phyloP scores from a whole-genome alignment of 2,329 filamentous ascomycete species.

The Colletotrichum orbiculare region DNA sequence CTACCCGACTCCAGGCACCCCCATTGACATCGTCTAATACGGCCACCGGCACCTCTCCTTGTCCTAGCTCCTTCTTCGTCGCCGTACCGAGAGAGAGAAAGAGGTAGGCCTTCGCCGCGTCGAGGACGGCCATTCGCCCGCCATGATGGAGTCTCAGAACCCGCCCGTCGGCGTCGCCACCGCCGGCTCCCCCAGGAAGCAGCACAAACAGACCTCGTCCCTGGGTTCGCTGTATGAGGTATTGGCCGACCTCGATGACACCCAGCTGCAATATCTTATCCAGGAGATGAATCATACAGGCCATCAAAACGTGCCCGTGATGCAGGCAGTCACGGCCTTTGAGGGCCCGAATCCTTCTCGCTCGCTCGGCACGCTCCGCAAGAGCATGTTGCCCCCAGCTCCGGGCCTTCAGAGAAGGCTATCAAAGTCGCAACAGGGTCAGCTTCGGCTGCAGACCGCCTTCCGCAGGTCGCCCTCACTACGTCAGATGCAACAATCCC shows the following conservation, averaged over 20 bases:
- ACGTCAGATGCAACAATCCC: conserved; percentile 3
- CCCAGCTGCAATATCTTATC: conserved; percentile 35
- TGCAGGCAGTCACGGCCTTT: conserved; percentile 29
- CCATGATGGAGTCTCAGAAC: conserved; percentile 17
- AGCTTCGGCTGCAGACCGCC: conserved; percentile 27
- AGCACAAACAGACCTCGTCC: conserved; percentile 21
- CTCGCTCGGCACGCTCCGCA: not conserved
- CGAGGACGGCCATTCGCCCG: not conserved
- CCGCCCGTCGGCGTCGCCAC: not conserved
- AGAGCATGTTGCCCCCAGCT: conserved; percentile 10
- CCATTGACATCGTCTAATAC: too few species aligned
- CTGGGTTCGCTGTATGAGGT: conserved; percentile 31
- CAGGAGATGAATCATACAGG: conserved; percentile 36
- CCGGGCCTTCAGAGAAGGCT: conserved; percentile 15
- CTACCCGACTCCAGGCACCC: too few species aligned
- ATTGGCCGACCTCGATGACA: conserved; percentile 34
- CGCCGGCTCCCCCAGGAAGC: conserved; percentile 4
- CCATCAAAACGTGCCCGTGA: conserved; percentile 31
- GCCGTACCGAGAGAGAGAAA: conserved; percentile 1
- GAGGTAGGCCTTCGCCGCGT: not conserved
- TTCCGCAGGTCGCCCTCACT: conserved; percentile 21
- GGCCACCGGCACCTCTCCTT: not conserved
- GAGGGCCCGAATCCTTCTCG: conserved; percentile 11
- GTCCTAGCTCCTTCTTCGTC: not conserved
- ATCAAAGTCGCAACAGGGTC: conserved; percentile 31